Conservation (phyloP, 2,329 filamentous ascomycete genomes). For the Calonectria pseudoreteaudii region DNA sequence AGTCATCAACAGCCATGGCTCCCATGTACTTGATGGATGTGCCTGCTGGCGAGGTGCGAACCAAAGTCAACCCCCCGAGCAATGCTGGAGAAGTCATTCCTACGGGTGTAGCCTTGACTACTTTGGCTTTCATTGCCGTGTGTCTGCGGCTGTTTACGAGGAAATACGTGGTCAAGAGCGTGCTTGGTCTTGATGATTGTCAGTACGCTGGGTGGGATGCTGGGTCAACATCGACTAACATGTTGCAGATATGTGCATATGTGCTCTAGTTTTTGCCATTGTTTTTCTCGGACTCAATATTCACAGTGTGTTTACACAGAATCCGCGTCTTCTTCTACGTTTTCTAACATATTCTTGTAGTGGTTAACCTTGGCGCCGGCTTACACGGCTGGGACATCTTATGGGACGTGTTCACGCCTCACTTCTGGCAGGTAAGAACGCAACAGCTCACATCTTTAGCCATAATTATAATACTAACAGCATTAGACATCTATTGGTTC, state of each 20-base stretch:
- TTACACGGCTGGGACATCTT: constrained; percentile 46
- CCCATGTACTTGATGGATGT: constrained; percentile 66
- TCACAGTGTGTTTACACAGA: constrained; percentile 31
- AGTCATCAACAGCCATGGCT: constrained; percentile 30
- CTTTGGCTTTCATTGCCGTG: constrained; percentile 38
- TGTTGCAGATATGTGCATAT: constrained; percentile 39
- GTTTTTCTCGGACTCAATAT: constrained; percentile 38
- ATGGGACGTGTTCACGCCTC: constrained; percentile 33
- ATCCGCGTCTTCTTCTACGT: fast-evolving
- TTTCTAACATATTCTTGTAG: constrained; percentile 27
- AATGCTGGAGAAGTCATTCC: constrained; percentile 39
- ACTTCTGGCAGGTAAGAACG: constrained; percentile 38
- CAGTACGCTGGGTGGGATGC: constrained; percentile 1
- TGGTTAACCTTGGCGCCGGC: constrained; percentile 41
- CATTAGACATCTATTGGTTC: constrained; percentile 48
- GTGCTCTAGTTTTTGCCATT: constrained; percentile 39
- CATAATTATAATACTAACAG: not conserved
- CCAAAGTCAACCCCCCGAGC: constrained; percentile 33
- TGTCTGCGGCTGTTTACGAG: constrained; percentile 43
- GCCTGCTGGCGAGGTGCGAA: constrained; percentile 40
- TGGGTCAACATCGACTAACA: not conserved
- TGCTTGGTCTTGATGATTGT: constrained; percentile 46
- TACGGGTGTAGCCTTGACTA: constrained; percentile 37
- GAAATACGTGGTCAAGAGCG: constrained; percentile 42
- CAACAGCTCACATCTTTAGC: not conserved